A percentile compares a stretch with the other conserved stretches of the same genome.
Conservation (phyloP, 345 rosid genomes). For the Atalantia buxifolia region DNA sequence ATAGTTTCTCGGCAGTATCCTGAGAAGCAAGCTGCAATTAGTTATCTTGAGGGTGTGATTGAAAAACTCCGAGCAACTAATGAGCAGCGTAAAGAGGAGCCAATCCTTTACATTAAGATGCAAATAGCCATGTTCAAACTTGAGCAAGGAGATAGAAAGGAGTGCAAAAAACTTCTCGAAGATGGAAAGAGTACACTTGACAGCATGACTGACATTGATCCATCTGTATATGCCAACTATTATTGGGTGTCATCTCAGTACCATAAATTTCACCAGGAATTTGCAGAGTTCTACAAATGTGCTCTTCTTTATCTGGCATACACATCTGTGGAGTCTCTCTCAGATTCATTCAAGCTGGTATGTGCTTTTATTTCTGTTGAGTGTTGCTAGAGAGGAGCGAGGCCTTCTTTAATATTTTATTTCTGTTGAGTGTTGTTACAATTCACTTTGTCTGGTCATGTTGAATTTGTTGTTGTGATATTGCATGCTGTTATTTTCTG, state of each 20-base stretch:
- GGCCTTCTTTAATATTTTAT: background rate
- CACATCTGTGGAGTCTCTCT: constrained; percentile 87
- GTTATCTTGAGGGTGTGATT: constrained; percentile 80
- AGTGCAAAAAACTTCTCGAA: constrained; percentile 85
- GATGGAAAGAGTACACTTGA: constrained; percentile 84
- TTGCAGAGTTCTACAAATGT: constrained; percentile 87
- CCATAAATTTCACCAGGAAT: constrained; percentile 77
- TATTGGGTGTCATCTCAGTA: constrained; percentile 95
- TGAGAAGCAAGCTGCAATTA: constrained; percentile 92
- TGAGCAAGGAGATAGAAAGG: constrained; percentile 86
- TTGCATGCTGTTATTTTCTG: background rate
- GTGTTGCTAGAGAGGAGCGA: background rate
- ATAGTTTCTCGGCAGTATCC: constrained; percentile 85
- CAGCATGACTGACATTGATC: constrained; percentile 98
- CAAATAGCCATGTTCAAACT: constrained; percentile 86
- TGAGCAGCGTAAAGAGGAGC: constrained; percentile 81
- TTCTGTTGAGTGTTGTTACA: background rate
- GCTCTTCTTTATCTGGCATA: constrained; percentile 97
- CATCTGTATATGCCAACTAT: constrained; percentile 83
- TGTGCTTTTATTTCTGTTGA: background rate
- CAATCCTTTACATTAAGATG: constrained; percentile 82
- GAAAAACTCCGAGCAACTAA: constrained; percentile 76
- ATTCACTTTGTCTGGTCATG: too few species aligned
- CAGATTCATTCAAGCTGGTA: constrained; percentile 96
- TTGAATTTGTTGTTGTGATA: background rate